Percentiles rank a stretch among this genome's conserved stretches.
phyloP scores from a whole-genome alignment of 108 stramenopile genomes.

The Nitzschia inconspicua region DNA sequence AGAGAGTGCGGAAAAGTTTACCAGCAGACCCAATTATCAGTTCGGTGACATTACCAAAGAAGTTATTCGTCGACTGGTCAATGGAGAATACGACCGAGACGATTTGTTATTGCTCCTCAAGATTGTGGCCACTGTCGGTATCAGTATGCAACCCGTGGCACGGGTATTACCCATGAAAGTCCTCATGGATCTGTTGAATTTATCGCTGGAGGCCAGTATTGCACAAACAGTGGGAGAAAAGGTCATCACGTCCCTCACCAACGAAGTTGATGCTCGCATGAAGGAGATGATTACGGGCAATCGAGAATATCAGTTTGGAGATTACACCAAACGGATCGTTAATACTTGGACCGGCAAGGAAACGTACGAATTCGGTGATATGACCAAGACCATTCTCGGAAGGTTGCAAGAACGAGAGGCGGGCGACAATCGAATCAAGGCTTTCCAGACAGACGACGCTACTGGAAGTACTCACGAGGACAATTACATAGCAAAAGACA shows the following conservation, averaged over 20 bases:
- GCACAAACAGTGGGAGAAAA: constrained; percentile 15
- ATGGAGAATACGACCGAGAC: constrained; percentile 17
- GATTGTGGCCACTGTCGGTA: constrained; percentile 14
- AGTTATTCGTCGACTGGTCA: constrained; percentile 11
- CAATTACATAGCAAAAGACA: background rate
- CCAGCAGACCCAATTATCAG: constrained; percentile 56
- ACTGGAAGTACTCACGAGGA: background rate
- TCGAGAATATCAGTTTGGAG: constrained; percentile 24
- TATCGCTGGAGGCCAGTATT: constrained; percentile 9
- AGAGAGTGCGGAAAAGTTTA: constrained; percentile 52
- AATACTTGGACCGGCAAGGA: constrained; percentile 65
- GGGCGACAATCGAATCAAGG: too few relatives aligned
- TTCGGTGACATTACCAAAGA: constrained; percentile 62
- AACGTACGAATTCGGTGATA: constrained; percentile 64
- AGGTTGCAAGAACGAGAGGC: background rate
- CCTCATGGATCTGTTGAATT: constrained; percentile 12
- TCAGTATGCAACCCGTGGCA: constrained; percentile 10
- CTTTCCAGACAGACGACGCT: background rate
- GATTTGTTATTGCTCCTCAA: constrained; percentile 17
- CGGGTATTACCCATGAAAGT: constrained; percentile 13
- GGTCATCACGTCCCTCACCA: background rate
- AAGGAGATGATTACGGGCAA: constrained; percentile 29
- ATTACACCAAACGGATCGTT: constrained; percentile 11
- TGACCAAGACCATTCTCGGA: constrained; percentile 39
- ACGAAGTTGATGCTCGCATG: constrained; percentile 29